Evolutionary conservation across 129 eudicot genomes (phyloP), one percentile per base, ranked within the genome.

Genomic region (Saposhnikovia divaricata): DNA sequence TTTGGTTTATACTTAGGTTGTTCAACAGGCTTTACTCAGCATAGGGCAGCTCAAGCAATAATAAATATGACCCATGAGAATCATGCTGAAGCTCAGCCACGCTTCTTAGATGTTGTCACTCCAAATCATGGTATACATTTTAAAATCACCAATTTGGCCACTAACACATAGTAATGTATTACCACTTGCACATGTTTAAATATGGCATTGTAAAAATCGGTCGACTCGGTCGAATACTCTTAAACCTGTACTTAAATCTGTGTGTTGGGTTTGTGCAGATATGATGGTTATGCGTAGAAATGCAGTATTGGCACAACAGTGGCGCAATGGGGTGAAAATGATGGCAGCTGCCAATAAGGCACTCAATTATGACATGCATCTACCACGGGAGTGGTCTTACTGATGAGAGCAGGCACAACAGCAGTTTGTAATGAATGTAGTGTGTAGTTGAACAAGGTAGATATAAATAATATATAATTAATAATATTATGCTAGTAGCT

Each of bases 351-450:
- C 28, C 0, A 28, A 82, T 28, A 80, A 74, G 74, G 47, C 78
- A 57, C 25, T 81, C 72, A 79, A 70, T 70, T 83, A 80, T 9
- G 91, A 87, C 42, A 78, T 82, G 28, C 75, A 82, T 61, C 92
- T 89, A 9, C 98, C 96, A 18, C 87, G 84, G 48, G 98, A 90
- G 71, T 93, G 98, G 98, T 90, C 98, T 39, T 93, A 90, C 68
- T 93, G n/a, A 25, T 25, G 34, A 18, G 23, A 81, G 70, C 53
- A 40, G 66, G 27, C 37, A 44, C 25, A 1, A 5, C 13, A 6
- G 12, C 1, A 15, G 9, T 51, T 19, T 51, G n/a, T n/a, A 8
- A 59, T 8, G 68, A 23, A 59, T 57, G 61, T 51, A 21, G 28
- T n/a, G 9, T n/a, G 68, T 59, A 59, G 68, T n/a, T 59, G 68